Evolutionary conservation across 192 early-diverging fungal genomes (phyloP), one percentile per base, ranked within the genome.

Genomic region (Podila clonocystis): DNA sequence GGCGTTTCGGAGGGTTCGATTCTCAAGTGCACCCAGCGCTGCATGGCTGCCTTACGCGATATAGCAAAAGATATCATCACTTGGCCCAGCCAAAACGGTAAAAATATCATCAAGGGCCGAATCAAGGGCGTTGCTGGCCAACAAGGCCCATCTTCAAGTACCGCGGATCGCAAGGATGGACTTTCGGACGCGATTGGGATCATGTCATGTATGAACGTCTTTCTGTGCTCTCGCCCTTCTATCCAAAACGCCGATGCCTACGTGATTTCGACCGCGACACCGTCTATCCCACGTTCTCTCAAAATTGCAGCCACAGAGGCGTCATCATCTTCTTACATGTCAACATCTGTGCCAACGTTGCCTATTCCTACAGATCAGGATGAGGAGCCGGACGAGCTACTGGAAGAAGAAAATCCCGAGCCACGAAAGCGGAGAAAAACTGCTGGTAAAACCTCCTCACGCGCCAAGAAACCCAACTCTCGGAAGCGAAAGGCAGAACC

Each of bases 1-100:
- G 75, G 75, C 5, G 33, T 78, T 3, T 78, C 75, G 8, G 75
- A 78, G n/a, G 75, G 75, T 12, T 52, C 75, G 7, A 71, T 78
- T 22, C 60, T 78, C 55, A 78, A 78, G 50, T 71, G 75, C 30
- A 78, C 75, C 0, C 68, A 78, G 17, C 68, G 75, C 1, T 78
- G 75, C 9, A 52, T 78, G 64, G 67, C 65, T n/a, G 75, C 69
- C 15, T 58, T 78, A 34, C 65, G 45, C 30, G 75, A 71, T 12
- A 71, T 71, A 13, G 50, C 75, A 3, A 9, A 31, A 31, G 75
- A 78, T 52, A 55, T 78, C 19, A 71, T 78, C 13, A 62, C 31
- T 9, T 78, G 75, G 75, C 75, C 75, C n/a, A 62, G 57, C 49
- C 58, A 1, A 58, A 68, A 64, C 7, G 68, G 70, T n/a, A 70